Evolutionary conservation across 176 grass and related monocot species (phyloP).

Genomic region (Tillandsia leiboldiana): DNA sequence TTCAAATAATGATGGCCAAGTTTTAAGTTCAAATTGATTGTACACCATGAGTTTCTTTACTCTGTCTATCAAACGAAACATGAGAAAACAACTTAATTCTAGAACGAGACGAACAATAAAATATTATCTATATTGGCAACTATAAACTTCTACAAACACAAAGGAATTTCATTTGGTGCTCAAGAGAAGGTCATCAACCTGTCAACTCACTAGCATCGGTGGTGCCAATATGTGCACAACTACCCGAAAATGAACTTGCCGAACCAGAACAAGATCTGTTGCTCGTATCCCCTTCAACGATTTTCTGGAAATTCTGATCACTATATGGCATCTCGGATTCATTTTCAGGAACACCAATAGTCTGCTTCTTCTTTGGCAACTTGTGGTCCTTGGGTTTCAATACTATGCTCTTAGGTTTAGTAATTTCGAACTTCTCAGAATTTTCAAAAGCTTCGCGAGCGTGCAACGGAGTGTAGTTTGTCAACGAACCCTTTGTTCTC

Average conservation of each 20-base stretch:
- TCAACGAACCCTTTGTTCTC: conserved; percentile 45
- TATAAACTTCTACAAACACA: background rate
- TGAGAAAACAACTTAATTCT: no score
- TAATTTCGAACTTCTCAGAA: conserved; percentile 13
- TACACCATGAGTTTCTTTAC: no score
- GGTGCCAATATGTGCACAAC: conserved; percentile 40
- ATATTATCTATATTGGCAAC: no score
- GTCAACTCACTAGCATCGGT: conserved; percentile 28
- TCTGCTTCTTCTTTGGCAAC: conserved; percentile 23
- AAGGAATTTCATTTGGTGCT: conserved; percentile 8
- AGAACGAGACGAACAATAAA: no score
- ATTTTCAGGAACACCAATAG: conserved; percentile 28
- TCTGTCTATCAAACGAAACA: no score
- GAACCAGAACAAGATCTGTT: conserved; percentile 28
- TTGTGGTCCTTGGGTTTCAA: conserved; percentile 31
- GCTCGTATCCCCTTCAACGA: conserved; percentile 28
- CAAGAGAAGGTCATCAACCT: conserved; percentile 21
- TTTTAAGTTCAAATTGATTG: no score
- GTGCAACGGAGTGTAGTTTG: conserved; percentile 39
- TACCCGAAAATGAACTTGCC: conserved; percentile 39
- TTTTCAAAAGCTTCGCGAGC: conserved; percentile 22
- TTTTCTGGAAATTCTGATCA: conserved; percentile 24
- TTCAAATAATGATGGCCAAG: no score
- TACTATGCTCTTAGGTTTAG: conserved; percentile 20
- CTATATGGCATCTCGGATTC: conserved; percentile 25